Base-by-base conservation (phyloP, 106 monocot species). In the Acanthochlamys bracteata region DNA sequence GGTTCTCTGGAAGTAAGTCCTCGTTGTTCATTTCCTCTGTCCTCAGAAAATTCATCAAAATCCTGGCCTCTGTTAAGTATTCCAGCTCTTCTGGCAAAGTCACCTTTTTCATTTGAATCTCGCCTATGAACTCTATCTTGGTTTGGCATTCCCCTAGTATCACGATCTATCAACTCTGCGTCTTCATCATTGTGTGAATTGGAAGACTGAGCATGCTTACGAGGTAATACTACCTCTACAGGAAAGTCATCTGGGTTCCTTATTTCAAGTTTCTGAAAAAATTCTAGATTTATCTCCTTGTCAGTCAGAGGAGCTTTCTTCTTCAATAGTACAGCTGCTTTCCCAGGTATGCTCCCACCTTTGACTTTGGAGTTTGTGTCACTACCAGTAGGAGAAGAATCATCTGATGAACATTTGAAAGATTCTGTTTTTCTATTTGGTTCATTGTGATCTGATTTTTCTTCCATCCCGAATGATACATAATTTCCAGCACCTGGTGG, bases 211-310 rank as follows among this genome's bases (percentile, higher is more conserved):
- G 66, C 24, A 64, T 59, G 43, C 57, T 66, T 83, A 33, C 75
- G 87, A 63, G 91, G 96, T 51, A 88, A 42, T 21, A 92, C 88
- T 27, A 98, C 96, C 79, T 98, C 96, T 12, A 85, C 84, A 39
- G 79, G 75, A n/a, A 89, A 74, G 20, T 96, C 96, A 66, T 86
- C 83, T 25, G 75, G 67, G 42, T 21, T 66, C 60, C 88, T 82
- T 61, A 82, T 76, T 75, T 90, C 95, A 26, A 98, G 85, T 57
- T 91, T 91, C 66, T 92, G 96, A 53, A 98, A 98, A 65, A 98
- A 98, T 33, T 98, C 91, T 61, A 80, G 76, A 60, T 98, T 98
- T 66, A 92, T 41, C 66, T 88, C 91, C 72, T 87, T 95, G 69
- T 95, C 90, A 52, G 70, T 89, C 68, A 94, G 77, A 69, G 89